phyloP scores from a whole-genome alignment of 116 monocot genomes.

The Posidonia oceanica region DNA sequence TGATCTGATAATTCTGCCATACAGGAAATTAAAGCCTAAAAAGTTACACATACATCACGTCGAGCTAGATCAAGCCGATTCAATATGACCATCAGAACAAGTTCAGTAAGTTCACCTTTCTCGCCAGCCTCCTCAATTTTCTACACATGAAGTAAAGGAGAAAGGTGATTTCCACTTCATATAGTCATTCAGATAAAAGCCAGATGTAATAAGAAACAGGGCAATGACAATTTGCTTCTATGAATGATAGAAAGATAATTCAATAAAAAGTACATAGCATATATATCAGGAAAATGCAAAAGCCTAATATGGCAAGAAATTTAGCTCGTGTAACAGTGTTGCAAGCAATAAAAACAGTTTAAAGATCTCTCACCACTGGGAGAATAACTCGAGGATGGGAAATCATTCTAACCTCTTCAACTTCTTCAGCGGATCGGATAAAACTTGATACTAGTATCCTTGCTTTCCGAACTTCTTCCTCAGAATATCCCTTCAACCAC shows the following conservation, averaged over 20 bases:
- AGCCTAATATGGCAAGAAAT: too few species aligned
- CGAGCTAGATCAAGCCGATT: conserved; percentile 88
- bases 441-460: conserved; percentile 78
- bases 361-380: too few species aligned
- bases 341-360: too few species aligned
- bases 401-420: conserved; percentile 54
- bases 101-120: conserved; percentile 78
- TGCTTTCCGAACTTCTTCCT: conserved; percentile 83
- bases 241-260: too few species aligned
- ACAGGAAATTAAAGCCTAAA: neutral
- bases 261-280: too few species aligned
- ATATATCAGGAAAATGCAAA: too few species aligned
- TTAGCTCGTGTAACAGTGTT: too few species aligned
- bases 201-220: too few species aligned
- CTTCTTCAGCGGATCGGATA: conserved; percentile 71
- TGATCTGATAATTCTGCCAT: neutral
- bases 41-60: conserved; percentile 45
- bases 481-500: conserved; percentile 77
- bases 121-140: conserved; percentile 95
- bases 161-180: too few species aligned
- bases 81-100: conserved; percentile 88
- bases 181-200: too few species aligned
- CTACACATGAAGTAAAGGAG: conserved; percentile 25
- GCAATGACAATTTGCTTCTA: too few species aligned
- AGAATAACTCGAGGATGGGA: neutral